These are phyloP conservation scores for Neurospora terricola DNA, from an alignment of 495 filamentous ascomycete genomes.

Conservation along the genomic window DNA sequence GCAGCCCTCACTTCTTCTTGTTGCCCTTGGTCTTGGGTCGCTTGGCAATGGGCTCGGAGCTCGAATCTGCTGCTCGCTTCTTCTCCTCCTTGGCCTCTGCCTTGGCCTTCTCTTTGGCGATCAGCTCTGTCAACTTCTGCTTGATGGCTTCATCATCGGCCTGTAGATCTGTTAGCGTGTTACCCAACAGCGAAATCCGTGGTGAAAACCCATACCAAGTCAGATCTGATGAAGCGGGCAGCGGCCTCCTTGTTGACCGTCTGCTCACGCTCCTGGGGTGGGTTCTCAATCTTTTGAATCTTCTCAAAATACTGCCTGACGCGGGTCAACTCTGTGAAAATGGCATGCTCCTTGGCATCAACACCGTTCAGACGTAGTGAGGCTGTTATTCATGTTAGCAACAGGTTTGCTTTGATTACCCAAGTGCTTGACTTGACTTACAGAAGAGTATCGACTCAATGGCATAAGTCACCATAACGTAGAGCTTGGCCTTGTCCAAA, in stretches of 20 bases:
- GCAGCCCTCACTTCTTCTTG: constrained; percentile 14
- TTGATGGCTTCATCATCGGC: constrained; percentile 30
- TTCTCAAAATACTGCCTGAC: constrained; percentile 91
- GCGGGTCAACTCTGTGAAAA: constrained; percentile 74
- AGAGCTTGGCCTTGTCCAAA: constrained; percentile 87
- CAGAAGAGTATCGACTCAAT: constrained; percentile 91
- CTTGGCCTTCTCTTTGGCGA: constrained; percentile 37
- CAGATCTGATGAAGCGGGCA: constrained; percentile 67
- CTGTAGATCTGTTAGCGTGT: constrained; percentile 12
- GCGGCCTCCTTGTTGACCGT: constrained; percentile 74
- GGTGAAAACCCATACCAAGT: constrained; percentile 43
- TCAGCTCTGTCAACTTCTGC: constrained; percentile 31
- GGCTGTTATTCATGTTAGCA: constrained; percentile 41
- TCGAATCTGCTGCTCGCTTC: constrained; percentile 26
- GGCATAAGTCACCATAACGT: constrained; percentile 72
- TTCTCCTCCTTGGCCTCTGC: constrained; percentile 28
- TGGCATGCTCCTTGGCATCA: constrained; percentile 71
- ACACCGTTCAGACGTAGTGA: constrained; percentile 71
- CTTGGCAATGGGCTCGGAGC: constrained; percentile 15
- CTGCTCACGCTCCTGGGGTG: constrained; percentile 44
- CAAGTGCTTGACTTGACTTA: constrained; percentile 27
- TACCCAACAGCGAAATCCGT: not conserved
- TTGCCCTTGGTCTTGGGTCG: constrained; percentile 19
- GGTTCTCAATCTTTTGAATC: constrained; percentile 54
- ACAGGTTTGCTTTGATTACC: not conserved